phyloP scores from a whole-genome alignment of 306 rosid genomes.

The Vicia sativa region DNA sequence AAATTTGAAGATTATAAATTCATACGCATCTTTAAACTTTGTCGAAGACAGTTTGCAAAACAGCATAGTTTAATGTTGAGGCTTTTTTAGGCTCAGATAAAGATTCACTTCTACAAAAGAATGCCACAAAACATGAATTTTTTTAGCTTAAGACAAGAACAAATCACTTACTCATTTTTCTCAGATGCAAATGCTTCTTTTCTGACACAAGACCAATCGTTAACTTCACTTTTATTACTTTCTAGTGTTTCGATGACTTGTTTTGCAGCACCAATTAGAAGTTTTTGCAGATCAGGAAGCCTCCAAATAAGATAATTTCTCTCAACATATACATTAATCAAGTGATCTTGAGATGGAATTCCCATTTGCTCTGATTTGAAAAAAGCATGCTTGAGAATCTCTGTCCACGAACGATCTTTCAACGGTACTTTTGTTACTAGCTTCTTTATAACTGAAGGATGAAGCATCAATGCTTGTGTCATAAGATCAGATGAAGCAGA shows the following conservation, averaged over 20 bases:
- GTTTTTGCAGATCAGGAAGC: slow-evolving; percentile 84
- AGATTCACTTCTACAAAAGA: slow-evolving; percentile 12
- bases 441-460: slow-evolving; percentile 79
- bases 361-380: slow-evolving; percentile 73
- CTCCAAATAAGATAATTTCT: slow-evolving; percentile 89
- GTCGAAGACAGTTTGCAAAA: slow-evolving; percentile 12
- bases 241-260: slow-evolving; percentile 65
- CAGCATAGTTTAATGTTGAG: slow-evolving; percentile 8
- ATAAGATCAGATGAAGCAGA: slow-evolving; percentile 76
- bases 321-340: slow-evolving; percentile 79
- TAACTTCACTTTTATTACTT: slow-evolving; percentile 56
- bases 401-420: slow-evolving; percentile 80
- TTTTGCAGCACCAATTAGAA: slow-evolving; percentile 70
- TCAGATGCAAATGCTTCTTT: slow-evolving; percentile 86
- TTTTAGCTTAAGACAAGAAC: slow-evolving; percentile 3
- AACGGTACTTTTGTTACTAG: slow-evolving; percentile 84
- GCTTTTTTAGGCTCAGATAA: slow-evolving; percentile 13
- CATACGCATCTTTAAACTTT: neutral
- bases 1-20: slow-evolving; percentile 18
- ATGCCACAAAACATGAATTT: slow-evolving; percentile 5
- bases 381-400: slow-evolving; percentile 59
- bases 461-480: slow-evolving; percentile 99
- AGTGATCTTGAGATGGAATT: slow-evolving; percentile 79
- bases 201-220: slow-evolving; percentile 93
- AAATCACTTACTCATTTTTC: slow-evolving; percentile 81